Conservation (phyloP, 352 stramenopile species). For the Halophytophthora polymorphica region DNA sequence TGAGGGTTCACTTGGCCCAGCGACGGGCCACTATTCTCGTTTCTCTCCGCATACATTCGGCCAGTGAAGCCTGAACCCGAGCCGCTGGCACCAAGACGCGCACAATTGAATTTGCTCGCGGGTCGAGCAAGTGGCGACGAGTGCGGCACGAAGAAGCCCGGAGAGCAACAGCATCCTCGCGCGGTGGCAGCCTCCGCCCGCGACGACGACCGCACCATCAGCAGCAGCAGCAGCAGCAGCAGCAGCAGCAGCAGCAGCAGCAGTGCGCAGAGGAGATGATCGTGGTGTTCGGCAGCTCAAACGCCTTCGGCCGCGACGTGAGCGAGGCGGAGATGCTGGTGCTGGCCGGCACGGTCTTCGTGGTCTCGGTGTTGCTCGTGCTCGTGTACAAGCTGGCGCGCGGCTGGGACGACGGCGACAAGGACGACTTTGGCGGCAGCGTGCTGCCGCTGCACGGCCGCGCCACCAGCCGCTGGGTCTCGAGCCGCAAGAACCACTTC, state of each 20-base stretch:
- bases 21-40: too few relatives aligned
- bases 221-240: constrained; percentile 2
- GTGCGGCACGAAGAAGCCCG: too few relatives aligned
- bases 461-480: constrained; percentile 62
- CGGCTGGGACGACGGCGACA: constrained; percentile 59
- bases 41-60: too few relatives aligned
- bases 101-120: too few relatives aligned
- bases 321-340: constrained; percentile 70
- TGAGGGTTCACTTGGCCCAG: too few relatives aligned
- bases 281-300: constrained; percentile 67
- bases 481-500: constrained; percentile 57
- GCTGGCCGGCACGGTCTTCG: constrained; percentile 62
- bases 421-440: constrained; percentile 34
- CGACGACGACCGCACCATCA: constrained; percentile 11
- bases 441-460: constrained; percentile 46
- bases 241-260: constrained; percentile 3
- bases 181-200: too few relatives aligned
- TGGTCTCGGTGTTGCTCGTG: constrained; percentile 68
- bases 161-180: too few relatives aligned
- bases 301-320: constrained; percentile 68
- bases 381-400: constrained; percentile 75
- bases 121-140: too few relatives aligned
- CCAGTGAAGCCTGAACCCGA: too few relatives aligned
- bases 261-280: constrained; percentile 60
- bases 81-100: too few relatives aligned